Evolutionary conservation across 805 yeast species (phyloP).

Genomic region (Lipomyces anomalus): DNA sequence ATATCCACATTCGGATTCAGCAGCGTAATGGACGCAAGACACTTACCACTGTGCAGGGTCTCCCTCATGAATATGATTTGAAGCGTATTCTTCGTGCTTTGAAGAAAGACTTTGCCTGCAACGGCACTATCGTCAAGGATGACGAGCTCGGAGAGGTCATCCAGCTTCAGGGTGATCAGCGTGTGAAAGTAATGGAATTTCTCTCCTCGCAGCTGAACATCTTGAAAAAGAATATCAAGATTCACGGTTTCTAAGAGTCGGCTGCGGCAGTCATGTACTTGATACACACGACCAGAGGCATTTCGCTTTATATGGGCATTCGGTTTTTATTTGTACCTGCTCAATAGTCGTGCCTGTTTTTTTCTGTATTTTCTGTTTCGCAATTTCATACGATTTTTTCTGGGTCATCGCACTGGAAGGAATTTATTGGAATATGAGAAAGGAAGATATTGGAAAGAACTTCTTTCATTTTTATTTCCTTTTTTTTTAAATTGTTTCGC

Average conservation of each 20-base stretch:
- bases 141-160: slow-evolving; percentile 94
- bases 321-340: no score
- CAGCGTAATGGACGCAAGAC: slow-evolving; percentile 99
- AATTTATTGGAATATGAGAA: no score
- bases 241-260: slow-evolving; percentile 80
- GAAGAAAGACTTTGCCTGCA: slow-evolving; percentile 97
- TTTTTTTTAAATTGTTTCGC: no score
- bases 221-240: slow-evolving; percentile 94
- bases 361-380: no score
- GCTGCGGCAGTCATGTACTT: not conserved
- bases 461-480: no score
- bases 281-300: no score
- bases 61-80: slow-evolving; percentile 89
- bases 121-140: slow-evolving; percentile 96
- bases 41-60: slow-evolving; percentile 95
- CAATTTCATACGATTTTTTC: no score
- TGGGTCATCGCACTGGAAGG: no score
- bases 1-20: slow-evolving; percentile 93
- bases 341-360: no score
- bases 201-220: slow-evolving; percentile 78
- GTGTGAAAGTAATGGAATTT: slow-evolving; percentile 92
- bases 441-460: no score
- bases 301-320: no score
- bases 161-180: slow-evolving; percentile 98
- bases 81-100: slow-evolving; percentile 89